Evolutionary conservation across 2,329 filamentous ascomycete genomes (phyloP), one percentile per base, ranked within the genome.

Genomic region (Fusarium paranaense): DNA sequence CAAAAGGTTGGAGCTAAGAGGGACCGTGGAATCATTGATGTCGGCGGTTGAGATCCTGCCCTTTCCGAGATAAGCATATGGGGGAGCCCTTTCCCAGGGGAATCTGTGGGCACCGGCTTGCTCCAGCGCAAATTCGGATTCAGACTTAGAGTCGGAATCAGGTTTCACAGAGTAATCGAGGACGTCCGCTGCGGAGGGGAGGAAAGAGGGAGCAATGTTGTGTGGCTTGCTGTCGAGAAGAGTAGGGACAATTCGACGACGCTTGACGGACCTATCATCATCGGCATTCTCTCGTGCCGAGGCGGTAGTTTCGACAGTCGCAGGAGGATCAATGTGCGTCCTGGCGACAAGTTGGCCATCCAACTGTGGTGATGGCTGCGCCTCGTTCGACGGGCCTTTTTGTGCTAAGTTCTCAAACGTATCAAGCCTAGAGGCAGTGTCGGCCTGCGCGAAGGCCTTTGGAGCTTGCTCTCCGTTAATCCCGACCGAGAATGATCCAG

Each of bases 51-150:
- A n/a, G 18, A 86, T 69, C 5, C 69, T 78, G 7, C 80, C 81
- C 6, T 73, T 62, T 3, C 85, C 85, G 3, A 86, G 73, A 58
- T 86, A 86, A 5, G 82, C 80, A 35, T 70, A 73, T 3, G 59
- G 13, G 4, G 68, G 25, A 16, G 73, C 72, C 22, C 62, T 52
- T 37, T 81, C 77, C 78, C 78, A 79, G 14, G 68, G 74, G n/a
- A 71, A 67, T 11, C 11, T 38, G 54, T 56, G 35, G 5, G n/a
- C 25, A 14, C 35, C 33, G 18, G 22, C 18, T 11, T 33, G 59
- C 14, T 38, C 20, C 25, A 37, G 20, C 20, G 54, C 32, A 14
- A 25, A 10, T 3, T 22, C 33, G 6, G 30, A 37, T 10, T 47
- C 10, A 14, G 22, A 22, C 38, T 47, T 11, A 5, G 27, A 47